Base-by-base conservation (phyloP, 805 yeast species). In the Metschnikowia gelsemii region DNA sequence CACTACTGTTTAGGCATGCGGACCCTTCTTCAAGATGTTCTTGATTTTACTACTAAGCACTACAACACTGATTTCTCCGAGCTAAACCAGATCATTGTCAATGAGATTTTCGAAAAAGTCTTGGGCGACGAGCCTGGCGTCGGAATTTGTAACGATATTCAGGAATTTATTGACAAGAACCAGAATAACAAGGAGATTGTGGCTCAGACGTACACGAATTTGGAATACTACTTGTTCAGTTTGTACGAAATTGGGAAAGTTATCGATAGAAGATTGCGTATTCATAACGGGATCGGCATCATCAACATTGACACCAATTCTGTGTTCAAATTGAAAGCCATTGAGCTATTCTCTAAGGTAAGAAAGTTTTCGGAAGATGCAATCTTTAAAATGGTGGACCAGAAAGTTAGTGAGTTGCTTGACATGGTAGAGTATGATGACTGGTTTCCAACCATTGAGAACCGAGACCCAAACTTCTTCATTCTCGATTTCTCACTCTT, bases 121-220 rank as follows among this genome's bases (percentile, higher is more conserved):
- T 70, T 90, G 47, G 74, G 77, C 14, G 75, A 67, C 29, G 58
- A 60, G 31, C 59, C 59, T 12, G 68, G 66, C 1, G 56, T 77
- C 32, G 78, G 86, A 2, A 84, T 91, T 1, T 76, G 87, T 51
- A 70, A 70, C 43, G 74, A 68, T 46, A 62, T 70, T 29, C 78
- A 82, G 45, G 77, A 86, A 35, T 73, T 77, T 42, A 72, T 74
- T 11, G 79, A 80, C 46, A 73, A 84, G 35, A 75, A 79, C 50
- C 75, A 89, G 2, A 78, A 83, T 9, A 85, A 89, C 47, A 86
- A 95, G 57, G 98, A 91, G 62, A 90, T 88, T 51, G 76, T 88
- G 20, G 84, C 96, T 0, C 98, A 93, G 66, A 87, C 87, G 51
- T 72, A 87, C 51, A 84, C 93, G 43, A 89, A 93, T 59, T 68